Evolutionary conservation across 768 basidiomycete species (phyloP).

Genomic region (Mycena maculata): DNA sequence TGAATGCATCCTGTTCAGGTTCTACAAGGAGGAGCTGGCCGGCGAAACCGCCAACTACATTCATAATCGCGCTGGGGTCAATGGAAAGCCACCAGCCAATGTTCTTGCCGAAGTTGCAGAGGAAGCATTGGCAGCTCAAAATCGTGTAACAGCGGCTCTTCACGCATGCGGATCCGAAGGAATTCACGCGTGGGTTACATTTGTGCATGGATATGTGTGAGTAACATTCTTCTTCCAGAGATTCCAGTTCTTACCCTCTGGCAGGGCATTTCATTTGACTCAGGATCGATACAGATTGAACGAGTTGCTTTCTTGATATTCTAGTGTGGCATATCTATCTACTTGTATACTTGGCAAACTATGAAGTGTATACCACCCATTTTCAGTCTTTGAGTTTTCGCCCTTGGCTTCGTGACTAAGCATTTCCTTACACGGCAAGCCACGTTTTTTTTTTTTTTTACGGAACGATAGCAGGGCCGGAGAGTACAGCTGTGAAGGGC

Average conservation of each 20-base stretch:
- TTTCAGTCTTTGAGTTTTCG: too few species aligned
- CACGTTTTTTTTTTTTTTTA: too few species aligned
- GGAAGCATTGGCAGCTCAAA: slow-evolving; percentile 7
- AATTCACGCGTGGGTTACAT: slow-evolving; percentile 1
- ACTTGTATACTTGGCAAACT: too few species aligned
- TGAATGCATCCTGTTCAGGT: slow-evolving; percentile 8
- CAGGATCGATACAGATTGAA: slow-evolving; percentile 15
- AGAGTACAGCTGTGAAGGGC: too few species aligned
- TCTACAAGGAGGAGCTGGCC: slow-evolving; percentile 27
- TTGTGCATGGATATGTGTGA: slow-evolving; percentile 11
- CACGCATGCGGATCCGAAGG: slow-evolving; percentile 5
- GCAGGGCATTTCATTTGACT: slow-evolving; percentile 5
- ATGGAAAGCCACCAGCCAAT: not conserved
- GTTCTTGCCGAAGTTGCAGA: slow-evolving; percentile 12
- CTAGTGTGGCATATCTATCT: not conserved
- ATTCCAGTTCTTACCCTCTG: not conserved
- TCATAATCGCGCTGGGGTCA: slow-evolving; percentile 15
- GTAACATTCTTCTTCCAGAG: not conserved
- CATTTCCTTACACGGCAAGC: too few species aligned
- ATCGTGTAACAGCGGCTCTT: slow-evolving; percentile 9
- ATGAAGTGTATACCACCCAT: too few species aligned
- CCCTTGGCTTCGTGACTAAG: too few species aligned
- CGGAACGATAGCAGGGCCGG: too few species aligned
- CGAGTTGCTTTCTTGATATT: not conserved
- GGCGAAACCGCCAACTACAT: too few species aligned